Conservation (phyloP, 768 basidiomycete genomes). For the Podaxis sp. region DNA sequence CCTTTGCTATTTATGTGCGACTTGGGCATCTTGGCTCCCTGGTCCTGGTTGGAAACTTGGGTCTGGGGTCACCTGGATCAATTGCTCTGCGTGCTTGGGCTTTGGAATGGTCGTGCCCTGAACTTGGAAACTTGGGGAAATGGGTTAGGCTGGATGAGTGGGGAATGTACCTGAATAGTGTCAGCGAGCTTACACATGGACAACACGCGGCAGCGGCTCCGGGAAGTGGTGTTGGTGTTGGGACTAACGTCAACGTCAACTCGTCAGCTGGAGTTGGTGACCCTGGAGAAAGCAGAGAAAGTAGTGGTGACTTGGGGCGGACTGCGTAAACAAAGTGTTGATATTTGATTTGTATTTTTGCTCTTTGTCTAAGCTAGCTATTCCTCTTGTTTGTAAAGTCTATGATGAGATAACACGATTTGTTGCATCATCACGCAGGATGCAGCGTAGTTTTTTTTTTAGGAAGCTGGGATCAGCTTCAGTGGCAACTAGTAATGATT, state of each 20-base stretch:
- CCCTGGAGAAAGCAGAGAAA: neutral
- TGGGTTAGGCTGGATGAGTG: constrained; percentile 37
- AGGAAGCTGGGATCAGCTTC: no score
- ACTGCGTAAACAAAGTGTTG: neutral
- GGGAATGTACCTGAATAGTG: constrained; percentile 38
- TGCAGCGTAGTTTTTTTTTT: no score
- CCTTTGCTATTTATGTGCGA: neutral
- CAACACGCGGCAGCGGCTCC: neutral
- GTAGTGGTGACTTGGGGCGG: neutral
- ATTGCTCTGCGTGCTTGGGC: neutral
- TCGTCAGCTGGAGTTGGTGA: neutral
- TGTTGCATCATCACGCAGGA: no score
- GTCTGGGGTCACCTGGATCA: neutral
- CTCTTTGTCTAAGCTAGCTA: neutral
- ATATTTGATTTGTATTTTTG: neutral
- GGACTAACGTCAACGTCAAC: neutral
- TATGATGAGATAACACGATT: no score
- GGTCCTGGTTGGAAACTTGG: neutral
- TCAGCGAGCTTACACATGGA: constrained; percentile 33
- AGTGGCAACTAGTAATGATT: no score
- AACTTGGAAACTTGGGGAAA: neutral
- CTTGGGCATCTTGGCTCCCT: neutral
- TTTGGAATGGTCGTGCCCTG: no score
- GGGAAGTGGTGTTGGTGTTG: neutral
- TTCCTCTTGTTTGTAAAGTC: no score